Evolutionary conservation across 2,329 filamentous ascomycete genomes (phyloP), one percentile per base, ranked within the genome.

Genomic region (Aspergillus sp.): DNA sequence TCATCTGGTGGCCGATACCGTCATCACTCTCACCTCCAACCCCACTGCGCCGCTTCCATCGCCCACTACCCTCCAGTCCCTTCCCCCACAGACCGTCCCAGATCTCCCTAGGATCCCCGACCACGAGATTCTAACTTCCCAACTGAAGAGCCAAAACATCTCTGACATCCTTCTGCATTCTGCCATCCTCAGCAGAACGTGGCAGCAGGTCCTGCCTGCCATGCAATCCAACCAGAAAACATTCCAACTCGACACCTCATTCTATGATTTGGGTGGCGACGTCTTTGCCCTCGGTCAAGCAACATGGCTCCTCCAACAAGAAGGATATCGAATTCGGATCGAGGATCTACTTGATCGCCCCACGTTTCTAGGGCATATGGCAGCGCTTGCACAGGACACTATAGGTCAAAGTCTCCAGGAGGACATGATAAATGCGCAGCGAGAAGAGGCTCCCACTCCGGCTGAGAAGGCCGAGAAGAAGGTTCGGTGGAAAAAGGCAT

Each of bases 241-340:
- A 3, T 70, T 73, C 66, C 73, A 75, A 41, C 68, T 76, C 15
- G 72, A 76, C 43, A 73, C 73, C 0, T 77, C 73, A 2, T 77
- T 78, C 66, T 77, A 76, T 55, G 71, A 74, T 3, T 69, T 76
- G 3, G 75, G 75, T 4, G 76, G 76, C 6, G 76, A 77, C 44
- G 67, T 79, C 25, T 72, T 77, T 62, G 70, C 70, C 17, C 66
- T 78, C 47, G 76, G 73, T 2, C 74, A 76, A 35, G 64, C 77
- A 6, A 70, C 69, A 11, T 76, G 74, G 69, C 65, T 77, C 1
- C 66, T 77, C 5, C 71, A 76, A 45, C 70, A 76, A 60, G 73
- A 77, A 56, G 73, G 73, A 6, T 70, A 75, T 48, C 70, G 69
- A 40, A 69, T 77, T 2, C 67, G 67, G 2, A 62, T 77, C 0